Percentiles rank a stretch among this genome's conserved stretches.
These are phyloP conservation scores for Candida frijolesensis DNA, from an alignment of 1,139 yeast genomes.

Conservation along the genomic window DNA sequence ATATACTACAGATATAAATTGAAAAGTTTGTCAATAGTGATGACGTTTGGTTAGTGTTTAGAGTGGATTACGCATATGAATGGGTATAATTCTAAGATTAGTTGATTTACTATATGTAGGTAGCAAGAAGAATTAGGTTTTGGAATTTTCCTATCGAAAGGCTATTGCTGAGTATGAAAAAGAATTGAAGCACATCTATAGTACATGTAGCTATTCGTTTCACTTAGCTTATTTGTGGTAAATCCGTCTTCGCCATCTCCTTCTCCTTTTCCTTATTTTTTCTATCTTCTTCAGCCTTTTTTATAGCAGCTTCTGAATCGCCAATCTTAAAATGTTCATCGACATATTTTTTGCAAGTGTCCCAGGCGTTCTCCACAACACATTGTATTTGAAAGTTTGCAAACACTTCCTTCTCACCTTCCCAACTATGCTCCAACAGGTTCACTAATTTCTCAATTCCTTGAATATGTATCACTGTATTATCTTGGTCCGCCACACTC, in stretches of 20 bases:
- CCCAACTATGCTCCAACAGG: constrained; percentile 7
- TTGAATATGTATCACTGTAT: constrained; percentile 31
- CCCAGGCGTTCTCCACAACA: constrained; percentile 20
- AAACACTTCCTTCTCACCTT: neutral
- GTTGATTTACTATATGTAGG: too few species aligned
- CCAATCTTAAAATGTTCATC: constrained; percentile 14
- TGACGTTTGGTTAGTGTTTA: neutral
- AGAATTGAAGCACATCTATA: too few species aligned
- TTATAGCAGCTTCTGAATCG: constrained; percentile 5
- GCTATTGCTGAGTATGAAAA: too few species aligned
- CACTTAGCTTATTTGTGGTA: neutral
- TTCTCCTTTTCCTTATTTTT: neutral
- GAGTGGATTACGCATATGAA: neutral
- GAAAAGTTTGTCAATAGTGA: neutral
- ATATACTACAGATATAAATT: neutral
- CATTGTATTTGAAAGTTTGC: constrained; percentile 16
- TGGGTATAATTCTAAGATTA: too few species aligned
- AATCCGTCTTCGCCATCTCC: too few species aligned
- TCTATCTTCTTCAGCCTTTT: constrained; percentile 1
- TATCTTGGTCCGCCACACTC: constrained; percentile 40
- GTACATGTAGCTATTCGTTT: neutral
- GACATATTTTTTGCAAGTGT: constrained; percentile 24
- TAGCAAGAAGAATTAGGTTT: too few species aligned
- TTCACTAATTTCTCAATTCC: constrained; percentile 7
- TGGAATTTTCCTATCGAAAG: too few species aligned